These are phyloP conservation scores for Penicillium rolfsii DNA, from an alignment of 2,329 filamentous ascomycete genomes.

Conservation along the genomic window DNA sequence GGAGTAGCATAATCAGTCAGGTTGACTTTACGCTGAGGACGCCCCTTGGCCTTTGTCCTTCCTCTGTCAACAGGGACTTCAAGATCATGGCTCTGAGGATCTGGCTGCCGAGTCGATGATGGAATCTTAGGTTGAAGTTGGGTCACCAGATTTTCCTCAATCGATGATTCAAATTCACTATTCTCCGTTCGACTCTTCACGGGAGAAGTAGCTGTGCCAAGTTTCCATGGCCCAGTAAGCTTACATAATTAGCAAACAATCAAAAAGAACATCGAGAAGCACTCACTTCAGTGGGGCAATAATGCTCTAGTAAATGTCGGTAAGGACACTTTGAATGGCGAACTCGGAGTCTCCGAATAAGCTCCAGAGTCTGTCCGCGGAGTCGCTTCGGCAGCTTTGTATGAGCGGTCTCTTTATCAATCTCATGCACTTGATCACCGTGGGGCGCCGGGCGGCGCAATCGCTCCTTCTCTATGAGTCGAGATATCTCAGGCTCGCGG, in stretches of 20 bases:
- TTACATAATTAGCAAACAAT: conserved; percentile 15
- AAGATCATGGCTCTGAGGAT: neutral
- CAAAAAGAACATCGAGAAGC: neutral
- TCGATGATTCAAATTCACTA: conserved; percentile 18
- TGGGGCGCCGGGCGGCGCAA: neutral
- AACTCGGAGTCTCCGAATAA: conserved; percentile 71
- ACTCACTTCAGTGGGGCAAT: conserved; percentile 67
- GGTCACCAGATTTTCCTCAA: conserved; percentile 30
- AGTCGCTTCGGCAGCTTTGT: conserved; percentile 55
- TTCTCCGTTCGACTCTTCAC: neutral
- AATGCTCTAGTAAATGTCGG: conserved; percentile 72
- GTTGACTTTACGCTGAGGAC: conserved; percentile 34
- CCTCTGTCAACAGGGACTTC: neutral
- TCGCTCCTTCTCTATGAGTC: conserved; percentile 23
- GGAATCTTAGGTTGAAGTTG: conserved; percentile 27
- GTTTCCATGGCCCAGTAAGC: conserved; percentile 30
- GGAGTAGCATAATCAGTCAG: conserved; percentile 72
- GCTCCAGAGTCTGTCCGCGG: conserved; percentile 60
- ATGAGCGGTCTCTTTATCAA: conserved; percentile 5
- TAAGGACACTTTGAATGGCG: conserved; percentile 79
- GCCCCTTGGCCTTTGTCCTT: neutral
- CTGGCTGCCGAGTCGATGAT: too few relatives aligned
- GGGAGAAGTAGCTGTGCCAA: conserved; percentile 19
- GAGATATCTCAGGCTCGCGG: conserved; percentile 77
- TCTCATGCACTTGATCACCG: conserved; percentile 8